Evolutionary conservation across 257 asterid genomes (phyloP), one percentile per base, ranked within the genome.

Genomic region (Rubia yunnanensis): DNA sequence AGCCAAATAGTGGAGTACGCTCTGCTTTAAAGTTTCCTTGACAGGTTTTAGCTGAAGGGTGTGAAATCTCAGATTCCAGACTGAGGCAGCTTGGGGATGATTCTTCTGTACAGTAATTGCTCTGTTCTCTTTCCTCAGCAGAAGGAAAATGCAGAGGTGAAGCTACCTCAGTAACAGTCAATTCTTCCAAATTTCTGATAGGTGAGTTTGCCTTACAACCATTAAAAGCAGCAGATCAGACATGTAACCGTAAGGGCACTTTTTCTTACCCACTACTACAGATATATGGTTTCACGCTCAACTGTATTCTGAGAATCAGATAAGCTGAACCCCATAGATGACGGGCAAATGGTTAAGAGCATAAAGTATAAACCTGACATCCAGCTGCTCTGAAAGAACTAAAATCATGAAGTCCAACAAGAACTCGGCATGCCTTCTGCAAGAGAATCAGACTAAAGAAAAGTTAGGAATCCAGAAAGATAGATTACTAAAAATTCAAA

Each of bases 301-400:
- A 39, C 4, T 4, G 14, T 39, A 11, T n/a, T 63, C 7, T 23
- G 55, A 63, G 67, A 2, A 60, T 63, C 24, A 22, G 20, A 60
- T 60, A 35, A 10, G 66, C 22, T 62, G 13, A 41, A 41, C 26
- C 46, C 27, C 10, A 2, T 18, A 10, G 48, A 18, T 41, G 58
- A 41, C n/a, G 15, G 11, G 46, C 13, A 38, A 38, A 11, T 30
- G 68, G 5, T 49, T 23, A 35, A 32, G 26, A 35, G 3, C 30
- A 39, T 15, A 38, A 22, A 64, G 49, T 10, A 77, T 72, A 68
- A 72, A 89, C 97, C 96, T 92, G 96, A 77, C 98, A 92, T 20
- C 78, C 91, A 75, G 95, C 84, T 64, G 88, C 97, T 79, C 97
- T 80, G 81, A 92, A 89, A 53, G 99, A 89, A 75, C 96, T 86